These are phyloP conservation scores for Sclerotinia glacialis DNA, from an alignment of 2,329 filamentous ascomycete species.

Conservation along the genomic window DNA sequence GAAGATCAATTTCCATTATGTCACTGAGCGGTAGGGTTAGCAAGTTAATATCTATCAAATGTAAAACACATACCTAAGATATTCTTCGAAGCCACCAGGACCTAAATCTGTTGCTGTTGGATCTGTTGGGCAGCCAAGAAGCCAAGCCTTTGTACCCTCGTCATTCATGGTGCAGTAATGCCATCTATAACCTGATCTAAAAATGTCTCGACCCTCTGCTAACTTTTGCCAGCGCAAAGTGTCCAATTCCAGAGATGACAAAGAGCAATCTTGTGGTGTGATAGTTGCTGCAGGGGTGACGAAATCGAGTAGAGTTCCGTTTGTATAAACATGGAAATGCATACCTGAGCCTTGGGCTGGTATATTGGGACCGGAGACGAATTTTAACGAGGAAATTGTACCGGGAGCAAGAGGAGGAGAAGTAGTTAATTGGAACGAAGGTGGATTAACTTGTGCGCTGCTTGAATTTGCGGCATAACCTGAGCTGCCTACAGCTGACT, in stretches of 20 bases:
- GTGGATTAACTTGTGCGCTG: constrained; percentile 63
- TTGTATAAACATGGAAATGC: constrained; percentile 94
- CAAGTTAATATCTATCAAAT: neutral
- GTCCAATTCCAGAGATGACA: constrained; percentile 84
- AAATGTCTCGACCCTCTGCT: constrained; percentile 90
- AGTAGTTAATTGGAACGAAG: constrained; percentile 62
- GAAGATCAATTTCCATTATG: constrained; percentile 88
- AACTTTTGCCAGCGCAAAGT: constrained; percentile 91
- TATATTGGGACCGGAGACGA: constrained; percentile 80
- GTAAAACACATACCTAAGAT: constrained; percentile 55
- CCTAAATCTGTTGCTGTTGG: constrained; percentile 61
- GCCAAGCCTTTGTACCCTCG: constrained; percentile 92
- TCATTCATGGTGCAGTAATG: constrained; percentile 97
- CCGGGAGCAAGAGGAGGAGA: constrained; percentile 87
- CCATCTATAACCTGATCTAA: constrained; percentile 89
- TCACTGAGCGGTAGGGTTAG: constrained; percentile 52
- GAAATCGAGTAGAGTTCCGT: constrained; percentile 88
- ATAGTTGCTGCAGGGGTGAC: constrained; percentile 89
- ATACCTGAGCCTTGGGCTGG: constrained; percentile 87
- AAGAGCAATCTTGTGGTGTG: constrained; percentile 79
- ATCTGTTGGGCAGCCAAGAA: constrained; percentile 87
- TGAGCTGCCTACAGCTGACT: constrained; percentile 55
- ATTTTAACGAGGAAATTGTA: constrained; percentile 84
- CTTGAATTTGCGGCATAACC: constrained; percentile 67
- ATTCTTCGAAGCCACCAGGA: constrained; percentile 76